These are phyloP conservation scores for Aspergillus wentii DNA, from an alignment of 495 filamentous ascomycete species.

Conservation along the genomic window DNA sequence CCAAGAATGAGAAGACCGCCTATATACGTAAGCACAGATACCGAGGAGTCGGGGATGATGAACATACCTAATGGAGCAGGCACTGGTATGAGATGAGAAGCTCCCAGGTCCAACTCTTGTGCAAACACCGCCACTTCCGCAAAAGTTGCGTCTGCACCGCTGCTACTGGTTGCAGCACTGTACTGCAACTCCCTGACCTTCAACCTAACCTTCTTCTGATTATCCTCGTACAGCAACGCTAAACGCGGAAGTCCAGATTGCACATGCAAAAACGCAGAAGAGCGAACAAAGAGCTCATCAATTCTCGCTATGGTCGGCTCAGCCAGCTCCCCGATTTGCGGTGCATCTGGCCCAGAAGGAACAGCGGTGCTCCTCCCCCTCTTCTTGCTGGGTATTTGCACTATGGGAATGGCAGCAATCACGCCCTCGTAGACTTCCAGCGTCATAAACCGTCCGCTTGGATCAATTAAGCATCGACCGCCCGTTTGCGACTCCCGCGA, in stretches of 20 bases:
- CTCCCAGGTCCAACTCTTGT: constrained; percentile 66
- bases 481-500: constrained; percentile 72
- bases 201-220: constrained; percentile 55
- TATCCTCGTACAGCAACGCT: constrained; percentile 79
- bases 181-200: constrained; percentile 55
- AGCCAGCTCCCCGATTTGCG: constrained; percentile 54
- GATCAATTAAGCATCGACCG: constrained; percentile 77
- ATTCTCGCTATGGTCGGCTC: constrained; percentile 70
- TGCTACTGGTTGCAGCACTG: constrained; percentile 36
- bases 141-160: constrained; percentile 47
- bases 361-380: constrained; percentile 19
- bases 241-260: constrained; percentile 67
- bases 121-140: constrained; percentile 42
- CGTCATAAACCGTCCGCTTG: constrained; percentile 73
- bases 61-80: constrained; percentile 52
- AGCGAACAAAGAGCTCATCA: constrained; percentile 80
- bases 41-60: too few relatives aligned
- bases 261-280: constrained; percentile 74
- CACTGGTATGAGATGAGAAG: constrained; percentile 81
- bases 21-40: constrained; percentile 12
- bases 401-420: constrained; percentile 67
- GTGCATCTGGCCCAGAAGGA: constrained; percentile 23
- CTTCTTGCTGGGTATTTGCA: constrained; percentile 58
- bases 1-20: constrained; percentile 80
- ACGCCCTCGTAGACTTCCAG: constrained; percentile 88